These are phyloP conservation scores for Scheffersomyces insectosa DNA, from an alignment of 1,139 yeast genomes.

Conservation along the genomic window DNA sequence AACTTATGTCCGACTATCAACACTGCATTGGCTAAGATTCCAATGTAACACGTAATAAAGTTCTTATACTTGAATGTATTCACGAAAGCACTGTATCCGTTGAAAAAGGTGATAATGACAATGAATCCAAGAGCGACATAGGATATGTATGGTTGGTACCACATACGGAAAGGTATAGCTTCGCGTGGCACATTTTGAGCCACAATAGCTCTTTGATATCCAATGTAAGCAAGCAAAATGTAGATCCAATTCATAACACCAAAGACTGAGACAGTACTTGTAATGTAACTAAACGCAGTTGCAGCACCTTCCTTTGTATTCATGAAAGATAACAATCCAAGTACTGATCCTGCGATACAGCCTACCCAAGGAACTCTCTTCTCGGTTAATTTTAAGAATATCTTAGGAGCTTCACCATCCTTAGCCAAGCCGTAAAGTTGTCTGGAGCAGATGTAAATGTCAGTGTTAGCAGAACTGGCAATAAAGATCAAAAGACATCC, in stretches of 20 bases:
- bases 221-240: constrained; percentile 10
- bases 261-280: constrained; percentile 17
- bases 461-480: constrained; percentile 3
- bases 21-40: constrained; percentile 8
- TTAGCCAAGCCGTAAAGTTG: constrained; percentile 3
- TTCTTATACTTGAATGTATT: constrained; percentile 18
- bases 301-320: constrained; percentile 2
- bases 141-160: constrained; percentile 21
- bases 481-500: constrained; percentile 8
- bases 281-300: constrained; percentile 17
- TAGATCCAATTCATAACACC: constrained; percentile 17
- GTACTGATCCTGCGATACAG: constrained; percentile 1
- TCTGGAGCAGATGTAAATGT: constrained; percentile 4
- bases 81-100: constrained; percentile 24
- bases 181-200: constrained; percentile 7
- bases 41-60: constrained; percentile 13
- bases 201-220: constrained; percentile 10
- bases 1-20: constrained; percentile 5
- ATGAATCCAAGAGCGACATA: constrained; percentile 19
- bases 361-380: constrained; percentile 10
- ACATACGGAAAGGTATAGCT: constrained; percentile 15
- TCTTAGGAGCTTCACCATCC: constrained; percentile 6
- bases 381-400: constrained; percentile 9
- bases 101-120: constrained; percentile 18
- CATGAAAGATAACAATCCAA: constrained; percentile 1